Base-by-base conservation (phyloP, 495 filamentous ascomycete species). In the Xylaria telfairii region DNA sequence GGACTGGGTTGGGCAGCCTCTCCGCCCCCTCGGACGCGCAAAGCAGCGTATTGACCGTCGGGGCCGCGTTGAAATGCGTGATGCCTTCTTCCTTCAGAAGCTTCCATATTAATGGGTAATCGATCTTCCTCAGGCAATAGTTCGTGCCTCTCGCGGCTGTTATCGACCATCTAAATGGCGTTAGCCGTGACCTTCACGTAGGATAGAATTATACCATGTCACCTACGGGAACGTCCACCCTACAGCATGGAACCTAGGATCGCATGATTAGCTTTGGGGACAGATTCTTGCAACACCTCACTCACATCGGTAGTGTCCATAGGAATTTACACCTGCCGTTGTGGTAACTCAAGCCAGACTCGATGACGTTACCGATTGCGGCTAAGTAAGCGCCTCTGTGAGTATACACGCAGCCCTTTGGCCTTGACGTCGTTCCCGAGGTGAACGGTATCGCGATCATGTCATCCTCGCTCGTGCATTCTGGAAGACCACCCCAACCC, bases 11-110 rank as follows among this genome's bases (percentile, higher is more conserved):
- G 2, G 90, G 85, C 5, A 98, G 84, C 60, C 72, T 81, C 70
- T 87, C 88, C 3, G 96, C 96, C 74, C 92, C 88, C 47, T 87
- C 81, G 0, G 90, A 86, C 41, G 90, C 90, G 80, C 96, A 98
- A 9, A 99, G 88, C 2, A 98, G 82, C 0, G 94, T 99, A 80
- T 98, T 98, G 56, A 99, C 96, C 3, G 96, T 99, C 17, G 96
- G 96, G 6, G 96, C 96, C 6, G 96, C 96, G 76, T 94, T 95
- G 85, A 95, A 98, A 81, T 99, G 96, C 7, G 94, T 98, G 67
- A 98, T 90, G 15, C 86, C 82, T 76, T 97, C 93, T 46, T 92
- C 84, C 75, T 93, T 95, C 30, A 99, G 84, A 9, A 98, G 79
- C 46, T 85, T 83, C 96, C 96, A 99, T 69, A 99, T 97, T 67